Evolutionary conservation across 768 basidiomycete species (phyloP), one percentile per base, ranked within the genome.

Genomic region (Leccinum imitatum): DNA sequence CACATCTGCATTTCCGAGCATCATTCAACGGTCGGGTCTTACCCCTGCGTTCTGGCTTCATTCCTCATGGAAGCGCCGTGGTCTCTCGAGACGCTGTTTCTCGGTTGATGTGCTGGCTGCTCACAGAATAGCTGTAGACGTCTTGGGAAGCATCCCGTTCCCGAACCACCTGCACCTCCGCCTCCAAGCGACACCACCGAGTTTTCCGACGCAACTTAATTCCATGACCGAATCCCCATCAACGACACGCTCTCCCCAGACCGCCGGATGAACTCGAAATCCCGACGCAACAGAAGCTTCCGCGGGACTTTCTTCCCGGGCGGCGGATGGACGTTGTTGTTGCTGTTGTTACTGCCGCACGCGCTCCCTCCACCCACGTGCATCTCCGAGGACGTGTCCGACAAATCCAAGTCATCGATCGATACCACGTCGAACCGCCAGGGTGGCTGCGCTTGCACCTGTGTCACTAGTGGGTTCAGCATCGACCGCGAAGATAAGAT

Each of bases 401-500:
- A 91, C n/a, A 91, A 74, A 59, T 92, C 90, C 46, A 90, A 74
- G 44, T 91, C 91, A 67, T 92, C 90, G 51, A 91, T 84, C 6
- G 89, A 88, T 21, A 87, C 87, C 50, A 91, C 81, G 59, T 91
- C 88, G 53, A 90, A 84, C 61, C 77, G 79, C 84, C 81, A 89
- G 30, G 79, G 82, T 1, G 81, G 76, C 31, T 77, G 70, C 19
- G 70, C 72, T 50, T 75, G 73, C 2, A 73, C 72, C 53, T n/a
- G n/a, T n/a, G n/a, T n/a, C n/a, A n/a, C n/a, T 30, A 73, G 19
- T 21, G 72, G 73, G 47, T 73, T 73, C 39, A 73, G 55, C 11
- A 52, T 52, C 4, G 73, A 75, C 37, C 59, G 62, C 2, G 72
- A 73, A 4, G 72, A 75, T 25, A 73, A n/a, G 46, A 73, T 63